These are phyloP conservation scores for Nigrograna mackinnonii DNA, from an alignment of 2,329 filamentous ascomycete genomes.

Conservation along the genomic window DNA sequence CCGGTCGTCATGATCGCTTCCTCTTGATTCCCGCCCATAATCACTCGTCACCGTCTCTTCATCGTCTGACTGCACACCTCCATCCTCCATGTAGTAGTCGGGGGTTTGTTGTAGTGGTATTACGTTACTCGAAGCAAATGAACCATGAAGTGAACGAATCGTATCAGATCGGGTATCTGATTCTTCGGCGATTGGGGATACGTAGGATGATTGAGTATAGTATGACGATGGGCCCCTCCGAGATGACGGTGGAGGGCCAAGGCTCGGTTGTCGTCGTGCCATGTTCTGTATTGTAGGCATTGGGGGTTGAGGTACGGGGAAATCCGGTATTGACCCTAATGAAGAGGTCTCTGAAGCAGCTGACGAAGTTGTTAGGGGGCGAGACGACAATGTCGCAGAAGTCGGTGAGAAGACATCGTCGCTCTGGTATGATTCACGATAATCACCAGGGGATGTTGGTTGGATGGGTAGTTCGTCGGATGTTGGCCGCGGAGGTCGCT, in stretches of 20 bases:
- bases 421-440: conserved; percentile 30
- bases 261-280: conserved; percentile 42
- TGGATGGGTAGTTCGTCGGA: conserved; percentile 38
- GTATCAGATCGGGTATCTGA: conserved; percentile 49
- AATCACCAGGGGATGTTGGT: conserved; percentile 20
- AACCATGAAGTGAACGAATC: conserved; percentile 44
- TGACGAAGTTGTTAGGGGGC: conserved; percentile 43
- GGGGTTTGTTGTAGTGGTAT: conserved; percentile 47
- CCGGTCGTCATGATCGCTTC: conserved; percentile 37
- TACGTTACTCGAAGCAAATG: conserved; percentile 53
- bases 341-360: conserved; percentile 43
- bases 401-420: conserved; percentile 38
- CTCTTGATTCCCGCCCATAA: conserved; percentile 30
- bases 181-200: conserved; percentile 55
- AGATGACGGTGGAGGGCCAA: conserved; percentile 54
- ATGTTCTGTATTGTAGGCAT: conserved; percentile 37
- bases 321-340: conserved; percentile 45
- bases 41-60: conserved; percentile 40
- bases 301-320: conserved; percentile 40
- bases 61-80: conserved; percentile 38
- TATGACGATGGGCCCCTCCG: conserved; percentile 52
- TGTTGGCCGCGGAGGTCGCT: conserved; percentile 44
- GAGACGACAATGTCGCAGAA: conserved; percentile 26
- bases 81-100: conserved; percentile 45
- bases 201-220: conserved; percentile 52